Base-by-base conservation (phyloP, 352 stramenopile species). In the Globisporangium alternatum region DNA sequence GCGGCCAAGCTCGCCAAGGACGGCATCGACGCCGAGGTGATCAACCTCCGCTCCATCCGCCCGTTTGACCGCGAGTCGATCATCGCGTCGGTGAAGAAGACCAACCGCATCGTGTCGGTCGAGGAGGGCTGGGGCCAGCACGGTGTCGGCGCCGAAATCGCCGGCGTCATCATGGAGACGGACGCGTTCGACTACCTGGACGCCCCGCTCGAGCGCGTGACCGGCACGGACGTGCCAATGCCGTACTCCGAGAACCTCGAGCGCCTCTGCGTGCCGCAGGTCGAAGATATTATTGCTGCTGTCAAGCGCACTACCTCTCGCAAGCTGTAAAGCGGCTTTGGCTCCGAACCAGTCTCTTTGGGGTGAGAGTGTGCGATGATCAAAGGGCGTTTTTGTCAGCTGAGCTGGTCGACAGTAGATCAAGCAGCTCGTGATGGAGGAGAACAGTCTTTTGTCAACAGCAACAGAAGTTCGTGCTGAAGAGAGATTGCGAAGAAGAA, bases 151-250 rank as follows among this genome's bases (percentile, higher is more conserved):
- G 95, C 97, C 17, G 97, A 99, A 72, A 99, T 99, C 71, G 92
- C 91, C 57, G 96, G 94, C n/a, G 90, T 99, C 49, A 80, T 99
- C 72, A 98, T 98, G 89, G 97, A 99, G 84, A 97, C 97, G 55
- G 96, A 98, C 31, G 95, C 91, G 31, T 99, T 99, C 70, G 98
- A 99, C 83, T 99, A 98, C 83, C 82, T 99, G 69, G 97, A 99
- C 81, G 97, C 98, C 22, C 98, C 98, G 7, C 76, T 99, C 54
- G 95, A 99, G 78, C 89, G 98, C 64, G 93, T 99, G 62, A 99
- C 96, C 30, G 93, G 96, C 71, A 98, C 97, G 37, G 98, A 99
- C 78, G 95, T 99, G 63, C 98, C 98, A 37, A 99, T 99, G 97
- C 95, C 98, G 47, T 99, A 99, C 85, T 93, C 97, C 19, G 90